phyloP scores from a whole-genome alignment of 2,329 filamentous ascomycete species.

The Talaromyces sp. region DNA sequence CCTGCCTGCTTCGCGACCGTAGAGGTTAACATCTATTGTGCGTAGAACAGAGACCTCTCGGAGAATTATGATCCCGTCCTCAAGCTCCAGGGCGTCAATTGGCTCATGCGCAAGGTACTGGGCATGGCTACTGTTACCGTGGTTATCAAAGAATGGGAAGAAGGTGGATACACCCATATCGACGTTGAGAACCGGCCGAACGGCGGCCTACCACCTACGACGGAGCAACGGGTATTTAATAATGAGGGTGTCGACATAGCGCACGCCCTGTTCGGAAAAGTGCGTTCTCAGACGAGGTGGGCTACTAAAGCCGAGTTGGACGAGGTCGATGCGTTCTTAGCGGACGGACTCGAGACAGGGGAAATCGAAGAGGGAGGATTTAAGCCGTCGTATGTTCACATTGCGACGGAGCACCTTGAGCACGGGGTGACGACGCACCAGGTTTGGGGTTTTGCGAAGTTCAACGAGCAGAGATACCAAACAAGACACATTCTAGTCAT shows the following conservation, averaged over 20 bases:
- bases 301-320: not conserved
- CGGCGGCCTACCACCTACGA: conserved; percentile 1
- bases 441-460: conserved; percentile 1
- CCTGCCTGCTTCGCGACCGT: not conserved
- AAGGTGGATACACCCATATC: conserved; percentile 1
- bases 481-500: conserved; percentile 1
- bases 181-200: conserved; percentile 5
- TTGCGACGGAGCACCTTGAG: not conserved
- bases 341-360: not conserved
- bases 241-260: not conserved
- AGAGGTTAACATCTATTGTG: not conserved
- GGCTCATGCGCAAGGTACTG: conserved; percentile 10
- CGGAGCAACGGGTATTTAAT: not conserved
- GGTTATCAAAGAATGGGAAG: conserved; percentile 4
- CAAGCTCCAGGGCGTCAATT: conserved; percentile 7
- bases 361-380: not conserved
- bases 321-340: not conserved
- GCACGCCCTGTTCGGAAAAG: not conserved
- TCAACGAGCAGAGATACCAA: conserved; percentile 10
- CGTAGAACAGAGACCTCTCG: conserved; percentile 3
- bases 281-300: not conserved
- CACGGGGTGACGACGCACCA: conserved; percentile 3
- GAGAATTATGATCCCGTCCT: conserved; percentile 6
- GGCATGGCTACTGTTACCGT: conserved; percentile 6
- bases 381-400: conserved; percentile 1